phyloP scores from a whole-genome alignment of 441 rosid species.

The Theobroma grandiflorum region DNA sequence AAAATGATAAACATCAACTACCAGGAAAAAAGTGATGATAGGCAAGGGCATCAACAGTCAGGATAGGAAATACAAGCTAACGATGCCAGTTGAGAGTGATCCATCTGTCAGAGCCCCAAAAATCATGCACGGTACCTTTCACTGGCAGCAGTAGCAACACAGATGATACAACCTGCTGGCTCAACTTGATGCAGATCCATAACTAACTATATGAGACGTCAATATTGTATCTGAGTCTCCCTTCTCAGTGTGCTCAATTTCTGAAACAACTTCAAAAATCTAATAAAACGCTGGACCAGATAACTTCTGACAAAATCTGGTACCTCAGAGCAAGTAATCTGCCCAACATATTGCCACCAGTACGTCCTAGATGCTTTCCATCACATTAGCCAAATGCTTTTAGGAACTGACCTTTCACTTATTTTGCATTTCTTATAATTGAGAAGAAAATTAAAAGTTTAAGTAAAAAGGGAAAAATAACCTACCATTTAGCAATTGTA shows the following conservation, averaged over 20 bases:
- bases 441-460: not conserved
- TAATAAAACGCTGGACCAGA: not conserved
- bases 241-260: not conserved
- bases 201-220: conserved; percentile 2
- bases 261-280: conserved; percentile 7
- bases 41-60: not conserved
- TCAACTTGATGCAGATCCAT: not conserved
- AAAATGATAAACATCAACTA: not conserved
- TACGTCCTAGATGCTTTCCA: conserved; percentile 10
- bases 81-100: not conserved
- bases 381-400: not conserved
- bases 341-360: not conserved
- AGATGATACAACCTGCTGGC: not conserved
- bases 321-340: not conserved
- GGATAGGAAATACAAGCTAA: not conserved
- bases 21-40: not conserved
- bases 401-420: conserved; percentile 10
- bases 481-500: conserved; percentile 28
- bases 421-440: conserved; percentile 10
- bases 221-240: not conserved
- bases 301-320: not conserved
- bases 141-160: not conserved
- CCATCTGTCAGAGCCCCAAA: not conserved
- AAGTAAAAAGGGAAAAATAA: not conserved
- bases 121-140: not conserved